phyloP scores from a whole-genome alignment of 805 yeast genomes.

The Saitoella complicata region DNA sequence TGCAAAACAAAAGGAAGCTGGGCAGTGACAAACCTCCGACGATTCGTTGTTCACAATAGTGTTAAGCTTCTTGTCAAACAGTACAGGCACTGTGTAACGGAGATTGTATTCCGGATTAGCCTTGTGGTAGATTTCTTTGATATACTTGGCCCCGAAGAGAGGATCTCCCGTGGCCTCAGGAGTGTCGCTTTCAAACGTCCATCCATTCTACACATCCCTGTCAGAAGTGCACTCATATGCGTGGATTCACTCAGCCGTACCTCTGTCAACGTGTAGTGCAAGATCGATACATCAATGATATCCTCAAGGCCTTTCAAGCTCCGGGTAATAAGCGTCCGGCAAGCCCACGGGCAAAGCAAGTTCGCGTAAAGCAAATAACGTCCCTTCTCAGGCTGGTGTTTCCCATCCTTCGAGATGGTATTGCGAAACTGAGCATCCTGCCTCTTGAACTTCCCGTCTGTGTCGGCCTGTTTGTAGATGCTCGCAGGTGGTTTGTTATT shows the following conservation, averaged over 20 bases:
- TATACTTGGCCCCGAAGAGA: conserved; percentile 37
- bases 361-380: conserved; percentile 88
- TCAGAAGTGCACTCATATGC: background rate
- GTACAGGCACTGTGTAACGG: conserved; percentile 79
- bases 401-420: conserved; percentile 40
- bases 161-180: conserved; percentile 35
- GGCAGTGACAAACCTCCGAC: conserved; percentile 28
- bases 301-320: conserved; percentile 53
- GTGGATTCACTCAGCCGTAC: background rate
- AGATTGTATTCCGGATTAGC: conserved; percentile 63
- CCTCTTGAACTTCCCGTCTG: conserved; percentile 14
- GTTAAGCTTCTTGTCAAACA: conserved; percentile 71
- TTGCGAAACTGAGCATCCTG: conserved; percentile 39
- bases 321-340: conserved; percentile 61
- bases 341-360: conserved; percentile 94
- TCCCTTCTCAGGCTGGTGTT: conserved; percentile 56
- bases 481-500: too few species aligned
- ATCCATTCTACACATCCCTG: conserved; percentile 42
- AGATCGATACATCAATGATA: conserved; percentile 42
- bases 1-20: background rate
- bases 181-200: conserved; percentile 46
- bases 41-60: conserved; percentile 79
- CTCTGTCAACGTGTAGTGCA: conserved; percentile 57
- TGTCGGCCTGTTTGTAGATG: conserved; percentile 1
- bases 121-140: conserved; percentile 59